Evolutionary conservation across 768 basidiomycete species (phyloP).

Genomic region (Kwoniella dendrophila): DNA sequence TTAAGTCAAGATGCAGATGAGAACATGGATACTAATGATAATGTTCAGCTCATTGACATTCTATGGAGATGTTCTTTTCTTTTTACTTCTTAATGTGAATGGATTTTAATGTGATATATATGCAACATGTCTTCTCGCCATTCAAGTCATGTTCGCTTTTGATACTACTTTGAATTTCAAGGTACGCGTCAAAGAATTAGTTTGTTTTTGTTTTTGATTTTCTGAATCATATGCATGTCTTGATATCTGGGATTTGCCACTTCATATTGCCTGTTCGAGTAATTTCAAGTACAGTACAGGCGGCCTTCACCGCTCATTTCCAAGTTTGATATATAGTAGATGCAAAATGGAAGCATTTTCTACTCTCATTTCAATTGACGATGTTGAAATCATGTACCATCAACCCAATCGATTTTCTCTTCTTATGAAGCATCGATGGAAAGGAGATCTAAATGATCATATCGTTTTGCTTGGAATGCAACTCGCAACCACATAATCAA

Average conservation of each 20-base stretch:
- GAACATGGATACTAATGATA: too few species aligned
- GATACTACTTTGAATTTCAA: neutral
- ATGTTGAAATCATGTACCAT: too few species aligned
- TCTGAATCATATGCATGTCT: too few species aligned
- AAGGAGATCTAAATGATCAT: too few species aligned
- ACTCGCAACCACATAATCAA: too few species aligned
- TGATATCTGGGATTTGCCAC: neutral
- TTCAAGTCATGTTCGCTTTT: neutral
- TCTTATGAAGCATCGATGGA: too few species aligned
- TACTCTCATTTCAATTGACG: too few species aligned
- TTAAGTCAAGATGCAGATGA: too few species aligned
- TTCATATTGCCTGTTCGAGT: neutral
- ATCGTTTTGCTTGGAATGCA: too few species aligned
- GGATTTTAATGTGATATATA: neutral
- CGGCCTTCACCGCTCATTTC: neutral
- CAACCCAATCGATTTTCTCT: too few species aligned
- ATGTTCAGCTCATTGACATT: too few species aligned
- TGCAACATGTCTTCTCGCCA: conserved; percentile 3
- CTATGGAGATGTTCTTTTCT: neutral
- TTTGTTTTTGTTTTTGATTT: neutral
- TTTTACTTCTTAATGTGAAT: neutral
- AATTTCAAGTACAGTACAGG: neutral
- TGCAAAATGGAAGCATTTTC: too few species aligned
- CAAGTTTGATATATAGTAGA: neutral
- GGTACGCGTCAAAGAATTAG: neutral